These are phyloP conservation scores for Chrysanthemum lavandulifolium DNA, from an alignment of 129 eudicot genomes.

Conservation along the genomic window DNA sequence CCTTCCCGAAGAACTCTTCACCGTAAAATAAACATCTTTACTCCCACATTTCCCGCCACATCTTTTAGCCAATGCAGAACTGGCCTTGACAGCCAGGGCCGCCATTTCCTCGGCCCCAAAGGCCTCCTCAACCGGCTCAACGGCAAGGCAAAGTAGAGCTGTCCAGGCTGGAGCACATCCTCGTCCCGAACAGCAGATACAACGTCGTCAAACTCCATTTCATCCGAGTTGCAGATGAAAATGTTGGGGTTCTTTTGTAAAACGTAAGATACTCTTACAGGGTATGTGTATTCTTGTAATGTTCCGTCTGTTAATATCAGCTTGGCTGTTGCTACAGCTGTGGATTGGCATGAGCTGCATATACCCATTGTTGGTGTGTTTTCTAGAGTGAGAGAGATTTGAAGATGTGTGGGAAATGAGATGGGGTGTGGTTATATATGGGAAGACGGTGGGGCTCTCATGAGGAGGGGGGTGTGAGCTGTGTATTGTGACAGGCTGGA, in stretches of 20 bases:
- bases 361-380: slow-evolving; percentile 49
- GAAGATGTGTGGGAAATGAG: slow-evolving; percentile 16
- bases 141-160: slow-evolving; percentile 70
- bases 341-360: slow-evolving; percentile 70
- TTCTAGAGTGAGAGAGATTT: slow-evolving; percentile 3
- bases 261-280: slow-evolving; percentile 61
- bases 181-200: slow-evolving; percentile 57
- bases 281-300: slow-evolving; percentile 65
- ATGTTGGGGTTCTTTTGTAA: slow-evolving; percentile 50
- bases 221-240: slow-evolving; percentile 80
- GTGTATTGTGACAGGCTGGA: slow-evolving; percentile 29
- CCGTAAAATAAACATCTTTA: slow-evolving; percentile 17
- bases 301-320: slow-evolving; percentile 60
- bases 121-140: slow-evolving; percentile 44
- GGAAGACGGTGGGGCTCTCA: slow-evolving; percentile 18
- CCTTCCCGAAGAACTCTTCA: slow-evolving; percentile 24
- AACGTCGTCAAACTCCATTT: slow-evolving; percentile 81
- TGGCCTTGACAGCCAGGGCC: slow-evolving; percentile 87
- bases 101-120: slow-evolving; percentile 88
- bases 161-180: slow-evolving; percentile 63
- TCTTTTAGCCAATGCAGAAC: slow-evolving; percentile 65
- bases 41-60: slow-evolving; percentile 58
- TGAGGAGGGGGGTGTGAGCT: slow-evolving; percentile 9
- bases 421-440: slow-evolving; percentile 19
- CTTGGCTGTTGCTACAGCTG: slow-evolving; percentile 69